Evolutionary conservation across 1,284 basidiomycete species (phyloP).

Genomic region (Boletus semigastroideus): DNA sequence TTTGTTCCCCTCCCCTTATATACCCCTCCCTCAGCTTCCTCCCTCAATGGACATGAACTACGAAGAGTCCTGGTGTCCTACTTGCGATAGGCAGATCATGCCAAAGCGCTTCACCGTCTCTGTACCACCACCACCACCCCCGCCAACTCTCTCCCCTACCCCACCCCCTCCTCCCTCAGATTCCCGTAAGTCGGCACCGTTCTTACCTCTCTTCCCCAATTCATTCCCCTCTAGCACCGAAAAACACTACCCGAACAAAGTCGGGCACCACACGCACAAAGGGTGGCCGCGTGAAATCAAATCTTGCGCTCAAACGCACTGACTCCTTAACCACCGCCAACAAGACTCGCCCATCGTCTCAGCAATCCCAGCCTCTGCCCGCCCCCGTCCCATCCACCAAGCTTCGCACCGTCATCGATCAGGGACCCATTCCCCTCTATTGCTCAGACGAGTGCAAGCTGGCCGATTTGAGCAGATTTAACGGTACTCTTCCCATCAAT

Average conservation of each 20-base stretch:
- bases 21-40: background rate
- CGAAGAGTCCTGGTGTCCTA: conserved; percentile 70
- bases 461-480: conserved; percentile 48
- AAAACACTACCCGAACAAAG: conserved; percentile 40
- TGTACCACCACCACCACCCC: conserved; percentile 21
- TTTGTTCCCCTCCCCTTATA: conserved; percentile 11
- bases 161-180: conserved; percentile 32
- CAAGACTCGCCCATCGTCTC: conserved; percentile 24
- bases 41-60: conserved; percentile 47
- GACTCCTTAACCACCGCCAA: conserved; percentile 27
- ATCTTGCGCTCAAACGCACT: conserved; percentile 49
- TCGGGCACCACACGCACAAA: conserved; percentile 41
- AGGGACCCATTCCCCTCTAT: conserved; percentile 70
- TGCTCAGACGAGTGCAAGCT: conserved; percentile 74
- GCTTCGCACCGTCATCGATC: conserved; percentile 69
- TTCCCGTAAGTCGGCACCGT: conserved; percentile 33
- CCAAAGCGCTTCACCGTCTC: conserved; percentile 63
- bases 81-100: conserved; percentile 67
- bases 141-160: background rate
- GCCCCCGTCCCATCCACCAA: conserved; percentile 39
- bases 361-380: conserved; percentile 22
- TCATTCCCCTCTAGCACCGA: conserved; percentile 18
- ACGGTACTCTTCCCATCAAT: conserved; percentile 43
- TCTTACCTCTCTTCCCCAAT: conserved; percentile 22
- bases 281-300: conserved; percentile 52